phyloP scores from a whole-genome alignment of 805 yeast genomes.

The Priceomyces haplophilus region DNA sequence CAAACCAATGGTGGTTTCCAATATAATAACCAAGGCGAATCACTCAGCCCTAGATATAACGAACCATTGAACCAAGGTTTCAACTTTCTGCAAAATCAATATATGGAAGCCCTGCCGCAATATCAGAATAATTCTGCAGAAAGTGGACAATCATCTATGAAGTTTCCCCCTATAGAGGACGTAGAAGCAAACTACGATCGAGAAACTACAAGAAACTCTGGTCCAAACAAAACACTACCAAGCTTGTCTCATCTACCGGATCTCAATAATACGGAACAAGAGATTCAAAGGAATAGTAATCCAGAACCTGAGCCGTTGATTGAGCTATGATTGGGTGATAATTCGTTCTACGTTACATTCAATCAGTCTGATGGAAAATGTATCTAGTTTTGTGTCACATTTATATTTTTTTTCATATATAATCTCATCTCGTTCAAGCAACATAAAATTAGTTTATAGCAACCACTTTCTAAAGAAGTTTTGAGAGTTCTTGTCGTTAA shows the following conservation, averaged over 20 bases:
- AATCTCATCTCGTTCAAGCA: too few relatives aligned
- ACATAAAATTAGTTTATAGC: background rate
- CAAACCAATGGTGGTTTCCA: background rate
- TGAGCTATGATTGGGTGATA: slow-evolving; percentile 40
- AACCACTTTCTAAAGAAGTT: background rate
- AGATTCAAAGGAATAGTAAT: slow-evolving; percentile 7
- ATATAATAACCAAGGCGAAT: too few relatives aligned
- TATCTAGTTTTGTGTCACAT: background rate
- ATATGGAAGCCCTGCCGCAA: too few relatives aligned
- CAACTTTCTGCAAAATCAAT: background rate
- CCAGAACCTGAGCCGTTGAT: slow-evolving; percentile 42
- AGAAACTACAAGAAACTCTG: background rate
- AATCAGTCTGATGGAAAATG: background rate
- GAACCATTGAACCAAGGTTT: background rate
- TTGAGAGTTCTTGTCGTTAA: slow-evolving; percentile 3
- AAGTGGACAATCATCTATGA: slow-evolving; percentile 6
- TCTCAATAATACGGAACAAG: background rate
- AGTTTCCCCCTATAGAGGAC: slow-evolving; percentile 10
- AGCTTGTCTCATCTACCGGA: slow-evolving; percentile 4
- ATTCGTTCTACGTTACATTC: background rate
- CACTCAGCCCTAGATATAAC: too few relatives aligned
- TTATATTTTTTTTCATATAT: background rate
- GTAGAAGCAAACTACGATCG: slow-evolving; percentile 3
- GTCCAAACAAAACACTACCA: background rate
- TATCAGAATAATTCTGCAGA: slow-evolving; percentile 6